Base-by-base conservation (phyloP, 2,329 filamentous ascomycete species). In the Stagonosporopsis vannaccii region DNA sequence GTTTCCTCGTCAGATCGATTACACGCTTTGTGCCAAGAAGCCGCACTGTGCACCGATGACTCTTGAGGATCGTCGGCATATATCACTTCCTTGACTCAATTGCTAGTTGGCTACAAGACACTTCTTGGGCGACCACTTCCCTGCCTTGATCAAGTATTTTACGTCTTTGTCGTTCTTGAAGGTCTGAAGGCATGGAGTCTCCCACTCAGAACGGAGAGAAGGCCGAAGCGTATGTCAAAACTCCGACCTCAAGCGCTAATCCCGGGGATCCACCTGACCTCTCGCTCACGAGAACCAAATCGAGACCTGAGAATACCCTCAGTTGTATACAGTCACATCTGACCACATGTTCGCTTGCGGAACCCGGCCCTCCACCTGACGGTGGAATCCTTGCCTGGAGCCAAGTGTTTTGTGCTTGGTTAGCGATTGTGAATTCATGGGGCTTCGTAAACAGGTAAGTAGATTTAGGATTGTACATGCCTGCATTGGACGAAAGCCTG, bases 311-410 rank as follows among this genome's bases (percentile, higher is more conserved):
- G 6, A 58, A 58, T 36, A 44, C 60, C 1, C 46, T 71, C 6
- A 60, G 48, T 23, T 67, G 71, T 50, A 70, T 78, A 20, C 62
- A 72, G 9, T 76, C 75, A 11, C 70, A 63, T 9, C 60, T 78
- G 33, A 79, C 76, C 62, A 68, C 63, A 15, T 59, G 54, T 4
- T 66, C 66, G 8, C 65, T 67, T 28, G 52, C 30, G 12, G 58
- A 69, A 23, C 66, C 67, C 5, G 72, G 74, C 17, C 49, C 49
- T 26, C 51, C 51, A 4, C 77, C 78, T 1, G 77, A 81, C 67
- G 78, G 79, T 8, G 79, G 79, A 4, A n/a, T 76, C 2, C 61
- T 67, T 20, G 71, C 70, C 15, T 73, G 71, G 70, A 59, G 52
- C 3, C 70, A 75, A 47, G 68, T 71, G 30, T 56, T 75, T 58